Conservation (phyloP, 2,329 filamentous ascomycete genomes). For the Exserohilum turcica region DNA sequence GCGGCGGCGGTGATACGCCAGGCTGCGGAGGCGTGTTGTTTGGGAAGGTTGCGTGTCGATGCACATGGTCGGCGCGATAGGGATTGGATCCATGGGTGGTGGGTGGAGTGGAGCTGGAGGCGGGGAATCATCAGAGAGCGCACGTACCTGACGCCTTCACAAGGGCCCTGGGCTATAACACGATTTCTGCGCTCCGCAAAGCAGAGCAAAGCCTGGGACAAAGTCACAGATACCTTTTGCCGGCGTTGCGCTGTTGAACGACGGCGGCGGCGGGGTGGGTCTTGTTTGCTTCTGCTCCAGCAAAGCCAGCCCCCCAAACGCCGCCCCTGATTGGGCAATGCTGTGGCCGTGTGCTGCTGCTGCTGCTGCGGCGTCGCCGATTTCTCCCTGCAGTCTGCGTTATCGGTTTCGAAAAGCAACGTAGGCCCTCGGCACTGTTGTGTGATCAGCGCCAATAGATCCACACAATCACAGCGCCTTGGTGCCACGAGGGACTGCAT, state of each 20-base stretch:
- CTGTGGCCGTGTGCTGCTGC: not conserved
- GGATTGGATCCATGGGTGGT: not conserved
- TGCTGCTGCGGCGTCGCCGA: not conserved
- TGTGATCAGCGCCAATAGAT: not conserved
- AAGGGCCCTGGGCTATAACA: not conserved
- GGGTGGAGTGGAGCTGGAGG: constrained; percentile 4
- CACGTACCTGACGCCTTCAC: constrained; percentile 7
- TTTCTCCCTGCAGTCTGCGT: not conserved
- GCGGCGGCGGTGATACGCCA: not conserved
- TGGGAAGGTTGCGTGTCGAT: not conserved
- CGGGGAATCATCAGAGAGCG: constrained; percentile 10
- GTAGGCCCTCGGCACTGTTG: not conserved
- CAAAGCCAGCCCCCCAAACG: not conserved
- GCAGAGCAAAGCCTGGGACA: not conserved
- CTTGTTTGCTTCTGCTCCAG: not conserved
- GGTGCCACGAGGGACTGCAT: not conserved
- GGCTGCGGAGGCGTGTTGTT: not conserved
- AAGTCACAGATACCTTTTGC: not conserved
- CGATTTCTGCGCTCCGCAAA: not conserved
- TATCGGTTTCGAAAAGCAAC: constrained; percentile 4
- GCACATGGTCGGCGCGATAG: not conserved
- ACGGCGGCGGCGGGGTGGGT: not conserved
- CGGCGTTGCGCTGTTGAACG: not conserved
- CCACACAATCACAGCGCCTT: not conserved
- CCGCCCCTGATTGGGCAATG: not conserved